Conservation (phyloP, 192 early-diverging fungal genomes). For the Backusella circina region DNA sequence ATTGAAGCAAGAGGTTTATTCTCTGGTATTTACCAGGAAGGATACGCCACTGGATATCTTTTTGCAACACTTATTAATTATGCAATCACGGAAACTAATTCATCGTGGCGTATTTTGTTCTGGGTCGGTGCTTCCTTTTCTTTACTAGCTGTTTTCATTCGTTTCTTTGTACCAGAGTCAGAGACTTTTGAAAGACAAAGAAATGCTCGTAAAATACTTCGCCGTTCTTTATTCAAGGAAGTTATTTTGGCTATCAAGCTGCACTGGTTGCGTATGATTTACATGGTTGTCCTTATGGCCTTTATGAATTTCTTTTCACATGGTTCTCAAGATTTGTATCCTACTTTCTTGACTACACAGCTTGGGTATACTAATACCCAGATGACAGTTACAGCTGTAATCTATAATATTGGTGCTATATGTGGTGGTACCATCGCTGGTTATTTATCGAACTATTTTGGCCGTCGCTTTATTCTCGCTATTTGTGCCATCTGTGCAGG, state of each 20-base stretch:
- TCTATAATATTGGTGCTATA: slow-evolving; percentile 66
- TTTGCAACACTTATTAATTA: slow-evolving; percentile 63
- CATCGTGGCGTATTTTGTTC: slow-evolving; percentile 64
- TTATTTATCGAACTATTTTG: slow-evolving; percentile 66
- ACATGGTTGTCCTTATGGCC: slow-evolving; percentile 55
- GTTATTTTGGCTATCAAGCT: slow-evolving; percentile 29
- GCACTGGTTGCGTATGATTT: slow-evolving; percentile 53
- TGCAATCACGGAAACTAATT: slow-evolving; percentile 42
- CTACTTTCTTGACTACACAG: slow-evolving; percentile 59
- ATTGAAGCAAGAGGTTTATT: slow-evolving; percentile 67
- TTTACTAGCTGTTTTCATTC: slow-evolving; percentile 53
- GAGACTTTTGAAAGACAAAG: slow-evolving; percentile 45
- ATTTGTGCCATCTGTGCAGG: slow-evolving; percentile 48
- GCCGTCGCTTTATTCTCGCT: slow-evolving; percentile 59
- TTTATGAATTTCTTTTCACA: slow-evolving; percentile 71
- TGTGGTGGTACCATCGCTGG: slow-evolving; percentile 62
- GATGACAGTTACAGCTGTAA: slow-evolving; percentile 56
- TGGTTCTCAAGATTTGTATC: slow-evolving; percentile 69
- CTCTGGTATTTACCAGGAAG: slow-evolving; percentile 68
- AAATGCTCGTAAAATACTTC: slow-evolving; percentile 20
- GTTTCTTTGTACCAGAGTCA: slow-evolving; percentile 63
- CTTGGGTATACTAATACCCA: slow-evolving; percentile 49
- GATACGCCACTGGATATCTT: slow-evolving; percentile 66
- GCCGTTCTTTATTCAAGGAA: slow-evolving; percentile 16
- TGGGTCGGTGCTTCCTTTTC: slow-evolving; percentile 62